Evolutionary conservation across 768 basidiomycete species (phyloP), one percentile per base, ranked within the genome.

Genomic region (Myochromella boudieri): DNA sequence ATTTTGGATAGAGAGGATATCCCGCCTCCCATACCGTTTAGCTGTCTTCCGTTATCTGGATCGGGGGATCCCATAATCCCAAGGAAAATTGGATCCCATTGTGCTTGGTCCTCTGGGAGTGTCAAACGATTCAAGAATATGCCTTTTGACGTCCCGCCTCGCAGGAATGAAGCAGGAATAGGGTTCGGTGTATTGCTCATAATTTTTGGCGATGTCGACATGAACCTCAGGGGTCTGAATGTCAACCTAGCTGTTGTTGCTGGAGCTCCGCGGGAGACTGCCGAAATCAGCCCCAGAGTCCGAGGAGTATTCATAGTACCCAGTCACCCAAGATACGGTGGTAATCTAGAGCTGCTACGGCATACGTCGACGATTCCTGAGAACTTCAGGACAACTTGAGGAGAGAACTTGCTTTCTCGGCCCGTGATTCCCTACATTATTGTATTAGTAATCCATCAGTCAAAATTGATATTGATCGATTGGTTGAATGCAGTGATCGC

Each of bases 41-140:
- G 70, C 63, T 91, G 88, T 12, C 85, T 69, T 1, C 78, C 79
- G 54, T 86, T 67, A 44, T 75, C 68, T 2, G 81, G 72, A 57
- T 91, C 88, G 0, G 88, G 88, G 3, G 86, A 88, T n/a, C 87
- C 88, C 86, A 90, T 89, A 11, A 87, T 76, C 0, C 82, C 77
- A 7, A 84, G 73, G 53, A 89, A 84, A 38, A 87, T 80, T 25
- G 68, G 66, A 12, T 68, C 62, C 86, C 85, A 88, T 60, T 76
- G 64, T 0, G 68, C 54, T 11, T 59, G 68, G 45, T 79, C 68
- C 15, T 55, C 46, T 11, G 86, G 85, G 4, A 91, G 76, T 48
- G 75, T 58, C 3, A 64, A 60, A 6, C 70, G 72, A 42, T 79
- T 74, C 12, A 91, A 42, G 59, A 84, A 90, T 36, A 89, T 74